These are phyloP conservation scores for Hyaloscypha finlandica DNA, from an alignment of 495 filamentous ascomycete genomes.

Conservation along the genomic window DNA sequence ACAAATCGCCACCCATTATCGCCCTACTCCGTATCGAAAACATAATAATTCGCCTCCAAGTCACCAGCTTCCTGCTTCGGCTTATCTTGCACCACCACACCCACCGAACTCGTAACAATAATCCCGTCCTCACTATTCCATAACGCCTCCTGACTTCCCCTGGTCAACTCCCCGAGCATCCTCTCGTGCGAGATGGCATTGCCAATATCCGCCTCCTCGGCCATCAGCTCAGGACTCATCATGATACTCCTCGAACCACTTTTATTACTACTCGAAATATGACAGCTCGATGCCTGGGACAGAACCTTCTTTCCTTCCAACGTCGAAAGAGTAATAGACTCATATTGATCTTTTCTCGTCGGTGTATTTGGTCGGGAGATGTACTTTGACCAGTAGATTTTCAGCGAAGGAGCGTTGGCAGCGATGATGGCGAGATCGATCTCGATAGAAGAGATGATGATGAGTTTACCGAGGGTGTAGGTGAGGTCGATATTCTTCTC, in stretches of 20 bases:
- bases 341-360: background rate
- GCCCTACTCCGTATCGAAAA: background rate
- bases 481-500: slow-evolving; percentile 26
- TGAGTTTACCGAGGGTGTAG: slow-evolving; percentile 38
- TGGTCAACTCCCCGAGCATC: background rate
- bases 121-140: background rate
- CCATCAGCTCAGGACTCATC: background rate
- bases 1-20: background rate
- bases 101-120: background rate
- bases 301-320: background rate
- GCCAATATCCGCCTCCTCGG: background rate
- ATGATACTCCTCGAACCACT: background rate
- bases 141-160: background rate
- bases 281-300: background rate
- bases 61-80: background rate
- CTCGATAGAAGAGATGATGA: slow-evolving; percentile 37
- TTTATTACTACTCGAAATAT: background rate
- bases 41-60: background rate
- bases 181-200: background rate
- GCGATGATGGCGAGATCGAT: slow-evolving; percentile 36
- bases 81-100: background rate
- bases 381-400: slow-evolving; percentile 22
- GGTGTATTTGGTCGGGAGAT: background rate
- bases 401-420: slow-evolving; percentile 35
- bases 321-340: background rate